Evolutionary conservation across 2,329 filamentous ascomycete species (phyloP).

Genomic region (Diaporthe sp.): DNA sequence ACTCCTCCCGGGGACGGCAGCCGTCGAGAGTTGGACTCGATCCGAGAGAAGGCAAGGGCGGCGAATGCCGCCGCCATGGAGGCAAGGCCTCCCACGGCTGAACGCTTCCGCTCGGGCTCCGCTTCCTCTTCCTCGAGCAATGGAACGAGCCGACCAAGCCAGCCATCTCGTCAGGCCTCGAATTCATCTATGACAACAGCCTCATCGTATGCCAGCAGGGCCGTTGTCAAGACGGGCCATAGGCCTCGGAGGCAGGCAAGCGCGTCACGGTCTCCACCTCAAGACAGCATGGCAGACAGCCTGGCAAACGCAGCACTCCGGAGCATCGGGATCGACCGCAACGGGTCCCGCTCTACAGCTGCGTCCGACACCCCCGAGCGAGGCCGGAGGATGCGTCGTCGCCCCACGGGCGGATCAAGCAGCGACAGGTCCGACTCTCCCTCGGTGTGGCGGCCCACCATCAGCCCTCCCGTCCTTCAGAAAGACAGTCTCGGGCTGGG

Average conservation of each 20-base stretch:
- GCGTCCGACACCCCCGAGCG: conserved; percentile 20
- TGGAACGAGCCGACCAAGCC: conserved; percentile 16
- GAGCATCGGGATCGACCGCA: conserved; percentile 38
- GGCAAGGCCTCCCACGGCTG: conserved; percentile 26
- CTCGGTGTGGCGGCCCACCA: conserved; percentile 39
- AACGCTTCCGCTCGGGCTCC: conserved; percentile 37
- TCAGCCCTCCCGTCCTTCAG: conserved; percentile 40
- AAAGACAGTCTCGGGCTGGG: conserved; percentile 39
- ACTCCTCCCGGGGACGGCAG: conserved; percentile 38
- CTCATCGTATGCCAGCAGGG: conserved; percentile 24
- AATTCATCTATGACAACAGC: conserved; percentile 25
- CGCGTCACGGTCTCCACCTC: conserved; percentile 29
- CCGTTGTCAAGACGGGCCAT: conserved; percentile 30
- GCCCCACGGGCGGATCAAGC: conserved; percentile 36
- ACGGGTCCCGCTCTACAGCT: conserved; percentile 10
- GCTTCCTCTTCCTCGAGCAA: conserved; percentile 36
- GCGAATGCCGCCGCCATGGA: conserved; percentile 32
- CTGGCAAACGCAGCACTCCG: conserved; percentile 33
- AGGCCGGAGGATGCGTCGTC: conserved; percentile 35
- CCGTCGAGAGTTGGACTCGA: conserved; percentile 39
- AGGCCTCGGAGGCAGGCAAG: conserved; percentile 25
- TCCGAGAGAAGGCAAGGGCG: conserved; percentile 37
- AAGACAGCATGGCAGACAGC: conserved; percentile 33
- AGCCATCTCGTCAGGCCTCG: conserved; percentile 38
- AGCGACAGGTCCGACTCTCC: conserved; percentile 41